Evolutionary conservation across 2,329 filamentous ascomycete species (phyloP).

Genomic region (Sclerotinia glacialis): DNA sequence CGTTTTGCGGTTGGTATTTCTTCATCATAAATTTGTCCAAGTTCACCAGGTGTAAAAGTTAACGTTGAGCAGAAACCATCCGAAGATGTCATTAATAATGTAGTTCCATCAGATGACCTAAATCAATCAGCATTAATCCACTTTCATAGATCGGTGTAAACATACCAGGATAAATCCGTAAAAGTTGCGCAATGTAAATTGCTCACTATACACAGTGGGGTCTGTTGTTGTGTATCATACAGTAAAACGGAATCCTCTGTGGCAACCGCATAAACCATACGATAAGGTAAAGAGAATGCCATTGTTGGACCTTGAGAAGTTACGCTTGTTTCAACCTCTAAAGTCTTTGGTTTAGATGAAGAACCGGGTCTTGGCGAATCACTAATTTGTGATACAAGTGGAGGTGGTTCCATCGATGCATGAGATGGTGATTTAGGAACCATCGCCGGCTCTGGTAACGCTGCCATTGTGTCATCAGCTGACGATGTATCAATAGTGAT

Average conservation of each 20-base stretch:
- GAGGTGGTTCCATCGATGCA: conserved; percentile 80
- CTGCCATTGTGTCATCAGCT: conserved; percentile 75
- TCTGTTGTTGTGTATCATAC: conserved; percentile 96
- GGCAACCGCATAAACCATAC: conserved; percentile 94
- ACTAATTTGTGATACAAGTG: conserved; percentile 49
- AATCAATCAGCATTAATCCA: conserved; percentile 19
- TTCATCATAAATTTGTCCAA: conserved; percentile 77
- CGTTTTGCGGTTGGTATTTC: conserved; percentile 54
- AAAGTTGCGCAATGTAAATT: conserved; percentile 97
- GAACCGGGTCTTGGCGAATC: conserved; percentile 48
- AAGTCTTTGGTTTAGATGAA: conserved; percentile 36
- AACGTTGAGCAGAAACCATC: conserved; percentile 96
- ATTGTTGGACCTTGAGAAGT: conserved; percentile 60
- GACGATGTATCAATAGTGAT: conserved; percentile 95
- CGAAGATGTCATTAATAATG: conserved; percentile 91
- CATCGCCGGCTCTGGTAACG: conserved; percentile 77
- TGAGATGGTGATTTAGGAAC: conserved; percentile 50
- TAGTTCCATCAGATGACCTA: conserved; percentile 73
- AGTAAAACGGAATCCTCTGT: conserved; percentile 93
- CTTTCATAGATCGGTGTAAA: conserved; percentile 30
- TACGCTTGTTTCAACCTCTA: conserved; percentile 47
- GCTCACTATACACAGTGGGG: conserved; percentile 89
- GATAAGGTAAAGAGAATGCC: conserved; percentile 83
- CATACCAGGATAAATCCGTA: conserved; percentile 91
- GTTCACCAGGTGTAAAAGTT: conserved; percentile 77